phyloP scores from a whole-genome alignment of 2,329 filamentous ascomycete genomes.

The Beauveria asiatica region DNA sequence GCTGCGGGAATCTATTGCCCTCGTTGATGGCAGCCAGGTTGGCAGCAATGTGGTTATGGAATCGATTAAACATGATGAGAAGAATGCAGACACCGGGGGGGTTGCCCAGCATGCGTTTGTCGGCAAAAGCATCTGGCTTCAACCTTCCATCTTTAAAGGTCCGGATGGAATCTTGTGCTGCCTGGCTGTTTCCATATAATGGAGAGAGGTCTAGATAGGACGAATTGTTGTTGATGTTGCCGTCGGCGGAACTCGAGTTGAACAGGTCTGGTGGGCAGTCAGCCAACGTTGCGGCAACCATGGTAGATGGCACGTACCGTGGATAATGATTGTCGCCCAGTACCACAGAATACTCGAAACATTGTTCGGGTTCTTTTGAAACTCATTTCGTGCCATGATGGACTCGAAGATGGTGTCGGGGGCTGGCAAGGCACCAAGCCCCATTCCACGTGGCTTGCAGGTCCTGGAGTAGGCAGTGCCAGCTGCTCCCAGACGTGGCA shows the following conservation, averaged over 20 bases:
- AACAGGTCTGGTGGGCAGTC: constrained; percentile 47
- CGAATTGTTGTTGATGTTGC: constrained; percentile 56
- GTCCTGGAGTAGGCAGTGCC: constrained; percentile 59
- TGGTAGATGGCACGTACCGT: constrained; percentile 36
- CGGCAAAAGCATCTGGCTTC: constrained; percentile 65
- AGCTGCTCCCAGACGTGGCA: constrained; percentile 58
- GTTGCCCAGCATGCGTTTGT: constrained; percentile 60
- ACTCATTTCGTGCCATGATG: constrained; percentile 44
- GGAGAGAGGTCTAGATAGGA: constrained; percentile 65
- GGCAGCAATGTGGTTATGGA: constrained; percentile 79
- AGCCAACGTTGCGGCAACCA: not conserved
- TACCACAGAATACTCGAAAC: constrained; percentile 65
- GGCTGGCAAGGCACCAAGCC: constrained; percentile 59
- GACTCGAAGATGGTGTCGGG: constrained; percentile 54
- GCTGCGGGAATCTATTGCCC: constrained; percentile 64
- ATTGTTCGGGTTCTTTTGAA: constrained; percentile 58
- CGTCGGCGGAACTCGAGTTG: constrained; percentile 56
- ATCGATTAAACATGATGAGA: constrained; percentile 71
- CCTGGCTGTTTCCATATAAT: constrained; percentile 60
- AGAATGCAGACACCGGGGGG: constrained; percentile 65
- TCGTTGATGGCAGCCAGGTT: constrained; percentile 84
- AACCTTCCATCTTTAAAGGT: constrained; percentile 63
- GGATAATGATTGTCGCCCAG: constrained; percentile 65
- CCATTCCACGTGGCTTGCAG: constrained; percentile 48
- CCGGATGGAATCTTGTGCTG: constrained; percentile 57